Conservation (phyloP, 2,329 filamentous ascomycete species). For the Periconia sp. region DNA sequence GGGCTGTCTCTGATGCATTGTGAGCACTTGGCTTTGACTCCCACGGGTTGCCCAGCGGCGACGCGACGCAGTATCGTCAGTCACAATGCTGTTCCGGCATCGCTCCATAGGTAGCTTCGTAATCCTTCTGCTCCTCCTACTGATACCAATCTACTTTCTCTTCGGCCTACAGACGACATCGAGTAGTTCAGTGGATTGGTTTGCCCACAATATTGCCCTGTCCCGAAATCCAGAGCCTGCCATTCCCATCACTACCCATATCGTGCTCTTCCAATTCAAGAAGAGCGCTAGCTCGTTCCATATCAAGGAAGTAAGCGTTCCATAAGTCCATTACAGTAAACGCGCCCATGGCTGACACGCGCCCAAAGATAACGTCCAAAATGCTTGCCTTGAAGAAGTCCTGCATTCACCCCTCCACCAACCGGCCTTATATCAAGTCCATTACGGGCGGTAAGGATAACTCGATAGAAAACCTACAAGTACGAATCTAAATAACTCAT, state of each 20-base stretch:
- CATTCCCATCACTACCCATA: constrained; percentile 28
- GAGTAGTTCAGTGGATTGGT: constrained; percentile 9
- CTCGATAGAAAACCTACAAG: constrained; percentile 36
- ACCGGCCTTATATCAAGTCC: constrained; percentile 29
- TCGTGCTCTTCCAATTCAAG: constrained; percentile 40
- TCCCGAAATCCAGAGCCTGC: constrained; percentile 15
- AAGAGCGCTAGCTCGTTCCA: constrained; percentile 22
- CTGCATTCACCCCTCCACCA: constrained; percentile 31
- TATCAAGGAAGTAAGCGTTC: constrained; percentile 29
- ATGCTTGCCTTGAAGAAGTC: constrained; percentile 34
- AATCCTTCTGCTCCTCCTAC: constrained; percentile 14
- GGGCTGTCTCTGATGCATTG: background rate
- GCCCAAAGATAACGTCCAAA: constrained; percentile 26
- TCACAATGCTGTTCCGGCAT: constrained; percentile 4
- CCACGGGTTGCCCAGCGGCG: background rate
- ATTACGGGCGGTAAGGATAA: constrained; percentile 36
- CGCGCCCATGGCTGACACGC: constrained; percentile 1
- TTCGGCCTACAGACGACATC: constrained; percentile 8
- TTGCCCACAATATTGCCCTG: constrained; percentile 13
- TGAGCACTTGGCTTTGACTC: background rate
- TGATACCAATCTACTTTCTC: constrained; percentile 15
- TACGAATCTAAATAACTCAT: constrained; percentile 7
- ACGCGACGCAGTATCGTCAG: background rate
- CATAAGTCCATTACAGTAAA: background rate
- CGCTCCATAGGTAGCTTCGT: constrained; percentile 7